These are phyloP conservation scores for Pelargonium citronellum DNA, from an alignment of 441 rosid genomes.

Conservation along the genomic window DNA sequence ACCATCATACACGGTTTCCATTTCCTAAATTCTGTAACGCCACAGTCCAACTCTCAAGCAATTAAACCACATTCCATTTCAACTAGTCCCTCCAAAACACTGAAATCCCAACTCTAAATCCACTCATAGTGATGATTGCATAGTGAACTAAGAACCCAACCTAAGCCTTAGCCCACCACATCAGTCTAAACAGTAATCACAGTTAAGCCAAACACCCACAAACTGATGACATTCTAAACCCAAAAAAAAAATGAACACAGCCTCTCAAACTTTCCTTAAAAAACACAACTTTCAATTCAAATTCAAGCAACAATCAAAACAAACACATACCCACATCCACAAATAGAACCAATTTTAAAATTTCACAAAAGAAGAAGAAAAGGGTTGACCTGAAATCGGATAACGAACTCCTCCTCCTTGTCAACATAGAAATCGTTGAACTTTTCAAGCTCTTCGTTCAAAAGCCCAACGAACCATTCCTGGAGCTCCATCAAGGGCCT, in stretches of 20 bases:
- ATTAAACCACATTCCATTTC: neutral
- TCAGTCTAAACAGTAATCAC: neutral
- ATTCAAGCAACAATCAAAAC: neutral
- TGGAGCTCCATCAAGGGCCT: constrained; percentile 38
- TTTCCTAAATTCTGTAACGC: neutral
- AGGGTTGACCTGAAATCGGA: constrained; percentile 63
- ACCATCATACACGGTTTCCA: neutral
- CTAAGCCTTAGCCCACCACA: neutral
- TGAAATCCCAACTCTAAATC: neutral
- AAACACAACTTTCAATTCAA: neutral
- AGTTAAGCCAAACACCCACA: neutral
- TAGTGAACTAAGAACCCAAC: neutral
- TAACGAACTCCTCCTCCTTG: constrained; percentile 86
- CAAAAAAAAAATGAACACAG: neutral
- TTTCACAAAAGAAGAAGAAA: neutral
- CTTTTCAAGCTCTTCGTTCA: constrained; percentile 81
- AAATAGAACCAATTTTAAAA: neutral
- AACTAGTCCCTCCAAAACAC: neutral
- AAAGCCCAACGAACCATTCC: constrained; percentile 63
- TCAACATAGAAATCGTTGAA: constrained; percentile 85
- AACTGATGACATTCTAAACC: neutral
- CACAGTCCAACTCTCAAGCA: neutral
- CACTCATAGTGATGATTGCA: neutral
- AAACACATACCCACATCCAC: neutral
- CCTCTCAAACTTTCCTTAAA: neutral